phyloP scores from a whole-genome alignment of 495 filamentous ascomycete species.

The Podospora australis region DNA sequence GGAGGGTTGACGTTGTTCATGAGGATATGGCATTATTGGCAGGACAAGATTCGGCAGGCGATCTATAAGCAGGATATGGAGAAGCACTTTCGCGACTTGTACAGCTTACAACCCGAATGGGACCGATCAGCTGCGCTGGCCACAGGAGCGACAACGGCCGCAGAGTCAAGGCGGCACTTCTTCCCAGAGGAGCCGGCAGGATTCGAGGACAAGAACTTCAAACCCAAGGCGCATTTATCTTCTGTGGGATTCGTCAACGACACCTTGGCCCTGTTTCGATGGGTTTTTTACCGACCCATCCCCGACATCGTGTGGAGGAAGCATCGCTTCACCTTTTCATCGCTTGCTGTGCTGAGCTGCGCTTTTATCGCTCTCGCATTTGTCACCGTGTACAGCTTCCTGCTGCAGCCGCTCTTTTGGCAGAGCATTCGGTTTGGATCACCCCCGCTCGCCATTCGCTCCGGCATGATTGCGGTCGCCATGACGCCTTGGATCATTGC shows the following conservation, averaged over 20 bases:
- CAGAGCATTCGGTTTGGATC: constrained; percentile 77
- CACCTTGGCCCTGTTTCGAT: constrained; percentile 67
- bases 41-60: constrained; percentile 79
- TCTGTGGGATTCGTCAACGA: constrained; percentile 67
- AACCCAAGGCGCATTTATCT: constrained; percentile 61
- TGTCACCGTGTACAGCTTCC: constrained; percentile 70
- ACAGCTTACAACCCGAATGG: constrained; percentile 50
- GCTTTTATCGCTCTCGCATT: constrained; percentile 61
- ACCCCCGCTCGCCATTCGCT: constrained; percentile 79
- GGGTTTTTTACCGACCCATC: constrained; percentile 79
- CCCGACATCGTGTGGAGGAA: constrained; percentile 59
- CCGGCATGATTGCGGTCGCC: constrained; percentile 89
- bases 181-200: constrained; percentile 51
- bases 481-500: constrained; percentile 93
- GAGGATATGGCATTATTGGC: constrained; percentile 76
- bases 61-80: constrained; percentile 69
- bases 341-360: constrained; percentile 59
- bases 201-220: constrained; percentile 45
- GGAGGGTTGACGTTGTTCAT: constrained; percentile 55
- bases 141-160: constrained; percentile 54
- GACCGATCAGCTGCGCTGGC: constrained; percentile 62
- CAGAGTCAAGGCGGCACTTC: constrained; percentile 53
- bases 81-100: constrained; percentile 48
- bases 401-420: constrained; percentile 81
- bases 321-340: constrained; percentile 65